Percentiles rank a stretch among this genome's conserved stretches.
Evolutionary conservation across 148 eudicot genomes (phyloP).

Genomic region (Pouteria glomerata): DNA sequence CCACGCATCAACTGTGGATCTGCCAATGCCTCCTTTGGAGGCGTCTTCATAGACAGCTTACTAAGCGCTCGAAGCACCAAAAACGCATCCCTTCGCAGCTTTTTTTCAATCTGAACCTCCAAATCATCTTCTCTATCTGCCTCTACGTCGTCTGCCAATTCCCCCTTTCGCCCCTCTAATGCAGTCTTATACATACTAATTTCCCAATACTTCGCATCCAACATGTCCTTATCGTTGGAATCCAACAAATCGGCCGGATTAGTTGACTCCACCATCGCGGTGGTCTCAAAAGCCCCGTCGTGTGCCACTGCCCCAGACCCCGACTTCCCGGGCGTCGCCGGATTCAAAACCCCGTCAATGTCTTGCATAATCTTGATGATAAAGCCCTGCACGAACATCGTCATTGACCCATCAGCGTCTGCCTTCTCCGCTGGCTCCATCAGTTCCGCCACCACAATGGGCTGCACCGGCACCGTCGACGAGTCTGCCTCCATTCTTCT

Average conservation of each 20-base stretch:
- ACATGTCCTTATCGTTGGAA: constrained; percentile 96
- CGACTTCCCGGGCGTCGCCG: constrained; percentile 29
- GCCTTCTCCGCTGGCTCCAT: constrained; percentile 80
- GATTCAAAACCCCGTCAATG: constrained; percentile 74
- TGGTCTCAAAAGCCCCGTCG: constrained; percentile 92
- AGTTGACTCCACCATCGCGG: constrained; percentile 78
- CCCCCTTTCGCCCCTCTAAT: constrained; percentile 93
- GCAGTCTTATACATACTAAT: constrained; percentile 97
- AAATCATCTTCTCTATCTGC: constrained; percentile 80
- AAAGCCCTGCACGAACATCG: constrained; percentile 91
- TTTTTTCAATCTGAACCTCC: constrained; percentile 96
- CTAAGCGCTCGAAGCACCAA: constrained; percentile 93
- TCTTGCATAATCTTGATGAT: constrained; percentile 78
- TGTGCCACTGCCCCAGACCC: constrained; percentile 43
- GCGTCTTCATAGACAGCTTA: constrained; percentile 97
- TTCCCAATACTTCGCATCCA: constrained; percentile 99
- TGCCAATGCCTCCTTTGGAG: constrained; percentile 81
- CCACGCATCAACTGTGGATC: constrained; percentile 91
- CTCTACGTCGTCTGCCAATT: constrained; percentile 80
- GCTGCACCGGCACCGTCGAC: constrained; percentile 78
- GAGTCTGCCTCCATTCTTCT: constrained; percentile 98
- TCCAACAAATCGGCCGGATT: constrained; percentile 96
- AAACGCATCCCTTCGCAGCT: constrained; percentile 88
- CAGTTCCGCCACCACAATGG: constrained; percentile 94
- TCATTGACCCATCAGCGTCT: constrained; percentile 57